These are phyloP conservation scores for Coemansia sp. DNA, from an alignment of 192 early-diverging fungal species.

Conservation along the genomic window DNA sequence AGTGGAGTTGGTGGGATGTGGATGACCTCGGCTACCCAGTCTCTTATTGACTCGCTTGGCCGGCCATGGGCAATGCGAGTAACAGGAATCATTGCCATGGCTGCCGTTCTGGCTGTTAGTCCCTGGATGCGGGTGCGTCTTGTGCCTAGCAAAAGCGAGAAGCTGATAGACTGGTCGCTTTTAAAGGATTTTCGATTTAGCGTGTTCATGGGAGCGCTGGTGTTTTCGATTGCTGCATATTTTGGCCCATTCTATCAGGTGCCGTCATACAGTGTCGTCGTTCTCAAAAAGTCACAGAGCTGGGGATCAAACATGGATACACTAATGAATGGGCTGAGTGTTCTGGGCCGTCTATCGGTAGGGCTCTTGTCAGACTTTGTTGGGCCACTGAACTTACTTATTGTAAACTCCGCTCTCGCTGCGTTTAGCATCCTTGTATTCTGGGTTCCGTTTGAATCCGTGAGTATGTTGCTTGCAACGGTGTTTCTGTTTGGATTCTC, in stretches of 20 bases:
- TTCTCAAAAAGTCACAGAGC: slow-evolving; percentile 43
- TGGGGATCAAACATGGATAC: slow-evolving; percentile 56
- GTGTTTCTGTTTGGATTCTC: slow-evolving; percentile 48
- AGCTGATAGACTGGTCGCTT: slow-evolving; percentile 44
- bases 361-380: slow-evolving; percentile 40
- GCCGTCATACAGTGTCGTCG: slow-evolving; percentile 49
- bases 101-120: slow-evolving; percentile 46
- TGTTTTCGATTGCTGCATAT: slow-evolving; percentile 47
- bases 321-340: slow-evolving; percentile 51
- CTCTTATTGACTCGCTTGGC: slow-evolving; percentile 45
- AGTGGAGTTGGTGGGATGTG: slow-evolving; percentile 57
- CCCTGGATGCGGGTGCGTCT: slow-evolving; percentile 51
- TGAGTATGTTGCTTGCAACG: slow-evolving; percentile 29
- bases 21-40: slow-evolving; percentile 55
- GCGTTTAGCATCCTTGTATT: slow-evolving; percentile 37
- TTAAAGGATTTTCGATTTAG: slow-evolving; percentile 43
- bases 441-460: slow-evolving; percentile 48
- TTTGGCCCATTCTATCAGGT: slow-evolving; percentile 56
- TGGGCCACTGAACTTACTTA: slow-evolving; percentile 45
- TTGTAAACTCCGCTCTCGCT: slow-evolving; percentile 29
- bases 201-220: slow-evolving; percentile 30
- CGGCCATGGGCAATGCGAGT: slow-evolving; percentile 59
- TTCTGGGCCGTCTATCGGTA: slow-evolving; percentile 40
- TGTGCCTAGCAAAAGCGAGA: slow-evolving; percentile 37
- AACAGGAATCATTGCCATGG: slow-evolving; percentile 48